phyloP scores from a whole-genome alignment of 2,329 filamentous ascomycete genomes.

The Cyphellophora attinorum region DNA sequence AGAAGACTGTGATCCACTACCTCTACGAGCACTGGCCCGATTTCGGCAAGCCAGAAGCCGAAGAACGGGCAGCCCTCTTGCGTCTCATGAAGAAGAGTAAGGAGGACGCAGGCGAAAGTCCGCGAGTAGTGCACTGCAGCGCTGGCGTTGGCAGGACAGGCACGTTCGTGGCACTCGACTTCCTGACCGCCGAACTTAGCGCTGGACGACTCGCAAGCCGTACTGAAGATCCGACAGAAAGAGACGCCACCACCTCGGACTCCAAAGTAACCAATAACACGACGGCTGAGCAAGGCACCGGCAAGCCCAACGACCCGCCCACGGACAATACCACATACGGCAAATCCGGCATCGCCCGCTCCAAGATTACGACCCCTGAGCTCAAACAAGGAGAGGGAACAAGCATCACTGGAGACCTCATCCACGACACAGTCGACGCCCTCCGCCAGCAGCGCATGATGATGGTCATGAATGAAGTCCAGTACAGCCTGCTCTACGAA shows the following conservation, averaged over 20 bases:
- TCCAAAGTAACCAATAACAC: background rate
- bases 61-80: conserved; percentile 40
- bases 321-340: background rate
- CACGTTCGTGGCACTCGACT: conserved; percentile 93
- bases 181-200: conserved; percentile 72
- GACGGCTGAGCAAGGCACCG: background rate
- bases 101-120: conserved; percentile 46
- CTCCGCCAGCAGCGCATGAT: conserved; percentile 80
- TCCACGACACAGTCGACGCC: conserved; percentile 69
- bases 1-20: conserved; percentile 69
- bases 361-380: conserved; percentile 24
- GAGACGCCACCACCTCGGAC: background rate
- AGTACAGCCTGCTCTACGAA: conserved; percentile 83
- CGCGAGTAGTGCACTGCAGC: conserved; percentile 77
- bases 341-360: background rate
- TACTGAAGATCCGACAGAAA: too few relatives aligned
- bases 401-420: conserved; percentile 47
- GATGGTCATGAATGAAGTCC: conserved; percentile 87
- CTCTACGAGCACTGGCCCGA: conserved; percentile 86
- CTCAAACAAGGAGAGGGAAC: conserved; percentile 4
- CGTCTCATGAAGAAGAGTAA: conserved; percentile 40
- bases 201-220: conserved; percentile 53
- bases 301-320: background rate
- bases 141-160: conserved; percentile 90
- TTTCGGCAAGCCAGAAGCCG: conserved; percentile 64